These are phyloP conservation scores for Didymella arachidicola DNA, from an alignment of 2,329 filamentous ascomycete species.

Conservation along the genomic window DNA sequence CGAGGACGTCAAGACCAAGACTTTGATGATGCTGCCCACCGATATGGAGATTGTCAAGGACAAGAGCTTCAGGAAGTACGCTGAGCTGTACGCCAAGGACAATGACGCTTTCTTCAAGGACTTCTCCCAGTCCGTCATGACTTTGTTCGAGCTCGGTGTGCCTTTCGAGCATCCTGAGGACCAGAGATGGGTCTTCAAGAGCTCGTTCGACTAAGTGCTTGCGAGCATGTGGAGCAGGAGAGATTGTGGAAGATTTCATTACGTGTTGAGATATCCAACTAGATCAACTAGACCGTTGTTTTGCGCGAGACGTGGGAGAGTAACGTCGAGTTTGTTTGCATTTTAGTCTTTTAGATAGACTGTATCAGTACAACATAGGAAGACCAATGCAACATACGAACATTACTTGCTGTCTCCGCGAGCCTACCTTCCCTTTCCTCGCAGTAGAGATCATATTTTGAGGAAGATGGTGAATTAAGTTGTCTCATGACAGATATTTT, in stretches of 20 bases:
- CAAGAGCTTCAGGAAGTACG: constrained; percentile 80
- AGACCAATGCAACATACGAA: not conserved
- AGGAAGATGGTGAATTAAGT: not conserved
- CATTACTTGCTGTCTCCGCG: not conserved
- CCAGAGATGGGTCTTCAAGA: constrained; percentile 56
- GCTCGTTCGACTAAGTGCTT: constrained; percentile 48
- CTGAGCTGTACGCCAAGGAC: constrained; percentile 90
- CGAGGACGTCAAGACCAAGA: constrained; percentile 86
- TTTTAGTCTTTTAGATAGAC: constrained; percentile 3
- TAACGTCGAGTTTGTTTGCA: not conserved
- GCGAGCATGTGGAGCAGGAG: not conserved
- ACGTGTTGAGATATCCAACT: constrained; percentile 43
- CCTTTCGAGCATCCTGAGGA: constrained; percentile 71
- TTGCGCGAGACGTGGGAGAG: constrained; percentile 15
- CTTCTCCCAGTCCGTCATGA: constrained; percentile 78
- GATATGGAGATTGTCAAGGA: constrained; percentile 89
- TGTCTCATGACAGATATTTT: not conserved
- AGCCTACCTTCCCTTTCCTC: not conserved
- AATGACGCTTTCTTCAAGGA: constrained; percentile 93
- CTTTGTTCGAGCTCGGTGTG: constrained; percentile 93
- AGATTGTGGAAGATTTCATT: constrained; percentile 18
- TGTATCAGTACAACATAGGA: constrained; percentile 5
- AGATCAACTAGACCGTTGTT: constrained; percentile 34
- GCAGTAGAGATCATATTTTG: not conserved
- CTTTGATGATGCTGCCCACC: constrained; percentile 95